phyloP scores from a whole-genome alignment of 1,139 yeast species.

The Taphrina flavorubra region DNA sequence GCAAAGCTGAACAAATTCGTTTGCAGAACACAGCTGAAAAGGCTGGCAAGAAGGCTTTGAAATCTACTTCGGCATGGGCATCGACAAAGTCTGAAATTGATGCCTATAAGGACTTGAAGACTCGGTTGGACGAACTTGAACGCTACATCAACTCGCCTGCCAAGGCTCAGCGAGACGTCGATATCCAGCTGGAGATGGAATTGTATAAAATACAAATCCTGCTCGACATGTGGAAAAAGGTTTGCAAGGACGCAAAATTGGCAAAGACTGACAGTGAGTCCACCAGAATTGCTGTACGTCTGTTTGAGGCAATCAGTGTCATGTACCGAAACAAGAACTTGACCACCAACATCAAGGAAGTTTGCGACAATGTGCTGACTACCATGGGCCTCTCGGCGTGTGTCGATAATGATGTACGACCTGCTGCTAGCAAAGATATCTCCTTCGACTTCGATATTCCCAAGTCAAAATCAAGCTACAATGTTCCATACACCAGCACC shows the following conservation, averaged over 20 bases:
- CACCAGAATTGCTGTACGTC: conserved; percentile 33
- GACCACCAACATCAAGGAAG: conserved; percentile 38
- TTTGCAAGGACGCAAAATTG: conserved; percentile 35
- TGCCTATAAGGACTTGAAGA: conserved; percentile 37
- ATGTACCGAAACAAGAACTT: conserved; percentile 35
- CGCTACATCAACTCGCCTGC: conserved; percentile 26
- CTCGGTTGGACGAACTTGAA: conserved; percentile 35
- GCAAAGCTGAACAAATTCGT: conserved; percentile 42
- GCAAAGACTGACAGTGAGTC: conserved; percentile 39
- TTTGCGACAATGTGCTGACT: conserved; percentile 35
- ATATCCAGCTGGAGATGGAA: conserved; percentile 42
- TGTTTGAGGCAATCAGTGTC: conserved; percentile 37
- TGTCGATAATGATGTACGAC: conserved; percentile 32
- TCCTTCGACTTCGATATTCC: conserved; percentile 41
- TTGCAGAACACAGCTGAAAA: conserved; percentile 41
- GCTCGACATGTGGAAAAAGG: conserved; percentile 41
- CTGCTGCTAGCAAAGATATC: conserved; percentile 26
- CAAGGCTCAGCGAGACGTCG: conserved; percentile 37
- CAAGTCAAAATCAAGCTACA: conserved; percentile 36
- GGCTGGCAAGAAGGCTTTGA: conserved; percentile 41
- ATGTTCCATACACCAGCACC: conserved; percentile 38
- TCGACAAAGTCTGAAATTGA: conserved; percentile 40
- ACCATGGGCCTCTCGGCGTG: conserved; percentile 39
- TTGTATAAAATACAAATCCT: conserved; percentile 41
- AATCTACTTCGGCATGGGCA: conserved; percentile 39